A percentile compares a stretch with the other conserved stretches of the same genome.
Conservation (phyloP, 169 alveolate genomes). For the Plasmodium ovale region DNA sequence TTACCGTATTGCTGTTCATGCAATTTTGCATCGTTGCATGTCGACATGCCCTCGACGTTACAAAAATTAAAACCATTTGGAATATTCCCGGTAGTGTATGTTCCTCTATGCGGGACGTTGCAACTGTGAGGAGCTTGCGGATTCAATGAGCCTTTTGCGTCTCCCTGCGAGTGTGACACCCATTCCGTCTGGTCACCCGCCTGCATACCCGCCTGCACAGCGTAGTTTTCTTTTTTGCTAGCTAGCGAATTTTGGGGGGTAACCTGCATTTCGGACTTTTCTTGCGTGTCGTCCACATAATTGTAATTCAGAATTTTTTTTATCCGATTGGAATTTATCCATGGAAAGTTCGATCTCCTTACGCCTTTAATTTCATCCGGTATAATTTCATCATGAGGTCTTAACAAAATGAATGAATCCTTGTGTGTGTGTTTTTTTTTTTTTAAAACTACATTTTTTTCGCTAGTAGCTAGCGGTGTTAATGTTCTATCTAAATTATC, state of each 20-base stretch:
- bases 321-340: conserved; percentile 57
- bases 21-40: neutral
- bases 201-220: neutral
- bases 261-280: neutral
- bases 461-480: conserved; percentile 27
- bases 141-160: neutral
- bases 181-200: no score
- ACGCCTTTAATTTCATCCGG: conserved; percentile 49
- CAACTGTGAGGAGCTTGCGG: no score
- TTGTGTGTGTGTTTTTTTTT: conserved; percentile 55
- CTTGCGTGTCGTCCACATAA: neutral
- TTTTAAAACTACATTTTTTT: conserved; percentile 43
- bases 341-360: conserved; percentile 48
- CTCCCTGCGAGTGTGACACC: neutral
- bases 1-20: neutral
- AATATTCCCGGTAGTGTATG: neutral
- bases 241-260: neutral
- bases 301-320: conserved; percentile 41
- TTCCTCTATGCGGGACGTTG: neutral
- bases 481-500: conserved; percentile 73
- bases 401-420: conserved; percentile 27
- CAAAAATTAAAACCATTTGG: neutral
- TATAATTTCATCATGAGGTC: conserved; percentile 11
- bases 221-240: neutral
- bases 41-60: neutral